Evolutionary conservation across 805 yeast genomes (phyloP).

Genomic region (Monosporozyma servazzii): DNA sequence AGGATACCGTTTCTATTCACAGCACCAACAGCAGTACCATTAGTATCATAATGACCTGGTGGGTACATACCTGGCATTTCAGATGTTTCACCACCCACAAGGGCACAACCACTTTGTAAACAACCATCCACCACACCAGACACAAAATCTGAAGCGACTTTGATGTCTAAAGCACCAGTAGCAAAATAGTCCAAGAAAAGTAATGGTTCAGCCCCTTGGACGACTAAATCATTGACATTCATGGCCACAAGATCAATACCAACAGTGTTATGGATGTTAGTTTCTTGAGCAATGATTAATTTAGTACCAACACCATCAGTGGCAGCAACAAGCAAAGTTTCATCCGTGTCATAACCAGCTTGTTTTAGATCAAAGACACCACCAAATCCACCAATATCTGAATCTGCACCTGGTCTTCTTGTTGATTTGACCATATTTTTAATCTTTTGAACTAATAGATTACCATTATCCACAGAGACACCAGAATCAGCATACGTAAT

Average conservation of each 20-base stretch:
- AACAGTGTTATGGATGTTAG: conserved; percentile 89
- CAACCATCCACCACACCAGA: conserved; percentile 96
- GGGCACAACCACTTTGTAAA: conserved; percentile 88
- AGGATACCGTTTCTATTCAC: conserved; percentile 65
- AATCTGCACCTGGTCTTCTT: conserved; percentile 90
- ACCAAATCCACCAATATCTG: conserved; percentile 98
- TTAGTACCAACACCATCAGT: conserved; percentile 99
- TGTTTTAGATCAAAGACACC: conserved; percentile 85
- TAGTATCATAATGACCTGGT: conserved; percentile 92
- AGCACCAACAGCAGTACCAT: conserved; percentile 98
- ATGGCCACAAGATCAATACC: conserved; percentile 98
- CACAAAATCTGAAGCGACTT: conserved; percentile 80
- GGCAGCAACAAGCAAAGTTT: conserved; percentile 86
- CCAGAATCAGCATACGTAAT: conserved; percentile 94
- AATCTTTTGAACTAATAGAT: conserved; percentile 78
- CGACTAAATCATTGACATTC: conserved; percentile 96
- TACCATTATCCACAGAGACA: conserved; percentile 95
- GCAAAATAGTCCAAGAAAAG: conserved; percentile 95
- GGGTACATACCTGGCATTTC: conserved; percentile 99
- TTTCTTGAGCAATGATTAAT: conserved; percentile 83
- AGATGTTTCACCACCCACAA: conserved; percentile 97
- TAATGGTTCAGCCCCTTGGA: conserved; percentile 98
- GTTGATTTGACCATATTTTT: conserved; percentile 88
- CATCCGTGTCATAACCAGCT: conserved; percentile 72
- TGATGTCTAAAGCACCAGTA: conserved; percentile 79